Evolutionary conservation across 2,329 filamentous ascomycete genomes (phyloP).

Genomic region (Torrubiella hemipterigena): DNA sequence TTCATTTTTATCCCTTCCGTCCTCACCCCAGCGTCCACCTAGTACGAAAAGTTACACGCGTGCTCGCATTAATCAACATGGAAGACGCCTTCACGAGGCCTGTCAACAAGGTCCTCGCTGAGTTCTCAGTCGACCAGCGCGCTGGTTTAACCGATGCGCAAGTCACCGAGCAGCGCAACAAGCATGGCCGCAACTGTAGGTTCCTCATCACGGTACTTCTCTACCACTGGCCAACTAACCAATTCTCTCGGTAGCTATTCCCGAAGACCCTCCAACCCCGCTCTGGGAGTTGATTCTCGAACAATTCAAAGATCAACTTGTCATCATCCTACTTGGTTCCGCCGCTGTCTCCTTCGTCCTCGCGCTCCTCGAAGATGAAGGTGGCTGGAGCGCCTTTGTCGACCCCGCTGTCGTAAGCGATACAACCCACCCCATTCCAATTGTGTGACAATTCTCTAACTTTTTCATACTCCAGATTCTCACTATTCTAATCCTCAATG

Average conservation of each 20-base stretch:
- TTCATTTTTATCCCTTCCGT: no score
- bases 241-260: slow-evolving; percentile 32
- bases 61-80: slow-evolving; percentile 30
- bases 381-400: slow-evolving; percentile 94
- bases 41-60: slow-evolving; percentile 4
- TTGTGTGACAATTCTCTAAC: no score
- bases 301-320: slow-evolving; percentile 98
- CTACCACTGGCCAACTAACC: slow-evolving; percentile 2
- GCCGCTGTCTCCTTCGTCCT: slow-evolving; percentile 88
- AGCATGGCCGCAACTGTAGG: slow-evolving; percentile 57
- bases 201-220: slow-evolving; percentile 2
- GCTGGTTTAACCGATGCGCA: slow-evolving; percentile 48
- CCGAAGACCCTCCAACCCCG: slow-evolving; percentile 89
- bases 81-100: slow-evolving; percentile 50
- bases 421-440: no score
- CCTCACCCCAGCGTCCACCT: background rate
- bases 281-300: slow-evolving; percentile 94
- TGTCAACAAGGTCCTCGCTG: slow-evolving; percentile 44
- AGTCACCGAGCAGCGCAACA: slow-evolving; percentile 39
- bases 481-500: slow-evolving; percentile 92
- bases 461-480: slow-evolving; percentile 53
- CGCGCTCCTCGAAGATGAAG: slow-evolving; percentile 83
- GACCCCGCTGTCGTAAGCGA: slow-evolving; percentile 84
- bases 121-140: slow-evolving; percentile 42
- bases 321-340: slow-evolving; percentile 86